Conservation (phyloP, 176 grass and related monocot genomes). For the Tillandsia fasciculata region DNA sequence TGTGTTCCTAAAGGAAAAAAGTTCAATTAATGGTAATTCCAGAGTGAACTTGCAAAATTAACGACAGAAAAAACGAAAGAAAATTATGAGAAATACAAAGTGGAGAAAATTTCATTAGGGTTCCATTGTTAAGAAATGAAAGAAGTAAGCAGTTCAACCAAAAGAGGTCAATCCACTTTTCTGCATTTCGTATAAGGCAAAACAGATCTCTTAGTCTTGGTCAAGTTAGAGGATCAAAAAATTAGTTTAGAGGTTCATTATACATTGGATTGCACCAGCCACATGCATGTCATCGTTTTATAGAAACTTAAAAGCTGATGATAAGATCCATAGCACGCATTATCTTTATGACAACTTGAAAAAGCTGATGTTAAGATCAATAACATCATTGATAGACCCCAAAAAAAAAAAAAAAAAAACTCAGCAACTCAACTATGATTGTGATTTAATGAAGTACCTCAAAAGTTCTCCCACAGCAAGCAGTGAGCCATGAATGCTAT, state of each 20-base stretch:
- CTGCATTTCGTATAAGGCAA: too few species aligned
- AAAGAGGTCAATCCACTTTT: too few species aligned
- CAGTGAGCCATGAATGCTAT: slow-evolving; percentile 95
- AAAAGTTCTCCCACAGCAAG: slow-evolving; percentile 95
- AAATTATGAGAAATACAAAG: not conserved
- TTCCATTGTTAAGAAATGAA: too few species aligned
- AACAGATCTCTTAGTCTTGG: too few species aligned
- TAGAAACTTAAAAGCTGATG: not conserved
- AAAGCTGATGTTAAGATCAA: not conserved
- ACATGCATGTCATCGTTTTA: not conserved
- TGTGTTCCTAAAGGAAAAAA: slow-evolving; percentile 58
- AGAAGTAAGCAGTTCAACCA: too few species aligned
- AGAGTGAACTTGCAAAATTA: slow-evolving; percentile 8
- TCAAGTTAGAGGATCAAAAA: too few species aligned
- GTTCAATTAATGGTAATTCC: slow-evolving; percentile 17
- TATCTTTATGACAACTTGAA: too few species aligned
- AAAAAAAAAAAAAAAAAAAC: not conserved
- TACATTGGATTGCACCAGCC: not conserved
- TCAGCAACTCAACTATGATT: not conserved
- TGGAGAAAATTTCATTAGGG: too few species aligned
- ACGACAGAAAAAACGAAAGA: not conserved
- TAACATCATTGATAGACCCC: not conserved
- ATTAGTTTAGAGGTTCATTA: too few species aligned
- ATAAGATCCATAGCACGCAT: not conserved
- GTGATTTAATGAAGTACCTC: slow-evolving; percentile 37